Evolutionary conservation across 2,329 filamentous ascomycete genomes (phyloP).

Genomic region (Pseudopithomyces chartarum): DNA sequence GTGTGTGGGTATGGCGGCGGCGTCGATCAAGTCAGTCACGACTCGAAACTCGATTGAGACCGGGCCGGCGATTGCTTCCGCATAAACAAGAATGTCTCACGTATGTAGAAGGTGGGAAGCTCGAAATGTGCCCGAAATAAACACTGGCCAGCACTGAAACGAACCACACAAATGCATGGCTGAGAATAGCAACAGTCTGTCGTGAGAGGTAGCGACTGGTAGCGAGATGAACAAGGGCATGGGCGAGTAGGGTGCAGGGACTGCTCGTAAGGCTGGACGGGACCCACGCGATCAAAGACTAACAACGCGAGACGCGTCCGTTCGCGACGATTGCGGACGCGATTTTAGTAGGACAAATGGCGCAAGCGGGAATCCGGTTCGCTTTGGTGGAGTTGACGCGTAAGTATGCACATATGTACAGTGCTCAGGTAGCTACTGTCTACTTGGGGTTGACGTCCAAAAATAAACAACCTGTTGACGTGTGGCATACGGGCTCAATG

Average conservation of each 20-base stretch:
- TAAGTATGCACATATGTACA: too few relatives aligned
- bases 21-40: background rate
- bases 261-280: slow-evolving; percentile 7
- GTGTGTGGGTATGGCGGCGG: slow-evolving; percentile 7
- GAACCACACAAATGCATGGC: background rate
- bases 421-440: too few relatives aligned
- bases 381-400: background rate
- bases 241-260: slow-evolving; percentile 10
- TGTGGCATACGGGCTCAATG: background rate
- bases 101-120: background rate
- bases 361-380: background rate
- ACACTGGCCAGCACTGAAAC: slow-evolving; percentile 7
- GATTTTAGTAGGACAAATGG: background rate
- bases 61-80: background rate
- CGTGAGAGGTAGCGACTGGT: background rate
- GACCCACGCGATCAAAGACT: slow-evolving; percentile 5
- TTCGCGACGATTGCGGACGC: background rate
- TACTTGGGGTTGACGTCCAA: background rate
- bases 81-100: background rate
- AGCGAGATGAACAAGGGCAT: slow-evolving; percentile 14
- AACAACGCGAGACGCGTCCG: slow-evolving; percentile 4
- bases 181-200: slow-evolving; percentile 9
- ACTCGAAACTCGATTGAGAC: background rate
- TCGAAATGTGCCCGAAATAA: background rate
- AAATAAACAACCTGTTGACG: too few relatives aligned